Percentiles rank a stretch among this genome's conserved stretches.
phyloP scores from a whole-genome alignment of 1,284 basidiomycete genomes.

The Sanghuangporus weigelae region DNA sequence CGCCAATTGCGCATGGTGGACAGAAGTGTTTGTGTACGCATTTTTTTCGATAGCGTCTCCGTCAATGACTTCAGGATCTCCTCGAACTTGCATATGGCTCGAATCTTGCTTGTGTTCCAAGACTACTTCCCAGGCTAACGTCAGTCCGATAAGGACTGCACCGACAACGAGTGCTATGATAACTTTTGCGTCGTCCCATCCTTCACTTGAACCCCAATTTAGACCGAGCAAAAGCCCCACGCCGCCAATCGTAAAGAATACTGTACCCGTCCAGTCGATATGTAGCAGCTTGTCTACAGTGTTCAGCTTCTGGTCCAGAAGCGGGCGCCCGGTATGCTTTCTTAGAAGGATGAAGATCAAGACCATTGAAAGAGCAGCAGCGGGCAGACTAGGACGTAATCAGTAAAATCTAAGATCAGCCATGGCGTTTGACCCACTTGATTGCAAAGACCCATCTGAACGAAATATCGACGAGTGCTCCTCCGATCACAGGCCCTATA shows the following conservation, averaged over 20 bases:
- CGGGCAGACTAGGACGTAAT: slow-evolving; percentile 25
- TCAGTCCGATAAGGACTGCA: slow-evolving; percentile 34
- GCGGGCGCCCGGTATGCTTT: slow-evolving; percentile 25
- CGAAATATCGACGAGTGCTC: slow-evolving; percentile 32
- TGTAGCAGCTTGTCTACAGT: slow-evolving; percentile 29
- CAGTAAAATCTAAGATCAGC: background rate
- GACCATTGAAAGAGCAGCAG: slow-evolving; percentile 30
- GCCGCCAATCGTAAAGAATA: slow-evolving; percentile 32
- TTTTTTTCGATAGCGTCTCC: background rate
- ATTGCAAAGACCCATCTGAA: slow-evolving; percentile 54
- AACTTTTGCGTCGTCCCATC: slow-evolving; percentile 29
- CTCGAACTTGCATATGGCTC: background rate
- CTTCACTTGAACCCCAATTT: slow-evolving; percentile 31
- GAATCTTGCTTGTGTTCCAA: slow-evolving; percentile 20
- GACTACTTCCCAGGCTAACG: slow-evolving; percentile 34
- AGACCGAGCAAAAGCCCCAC: slow-evolving; percentile 34
- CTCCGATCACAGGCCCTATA: slow-evolving; percentile 43
- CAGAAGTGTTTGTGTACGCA: background rate
- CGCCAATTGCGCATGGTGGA: background rate
- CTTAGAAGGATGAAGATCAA: slow-evolving; percentile 40
- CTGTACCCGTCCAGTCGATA: slow-evolving; percentile 43
- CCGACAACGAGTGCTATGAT: slow-evolving; percentile 33
- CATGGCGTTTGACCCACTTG: slow-evolving; percentile 32
- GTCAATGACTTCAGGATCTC: background rate
- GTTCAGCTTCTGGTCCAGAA: slow-evolving; percentile 17